phyloP scores from a whole-genome alignment of 2,329 filamentous ascomycete genomes.

The Sordariomycetes sp. region DNA sequence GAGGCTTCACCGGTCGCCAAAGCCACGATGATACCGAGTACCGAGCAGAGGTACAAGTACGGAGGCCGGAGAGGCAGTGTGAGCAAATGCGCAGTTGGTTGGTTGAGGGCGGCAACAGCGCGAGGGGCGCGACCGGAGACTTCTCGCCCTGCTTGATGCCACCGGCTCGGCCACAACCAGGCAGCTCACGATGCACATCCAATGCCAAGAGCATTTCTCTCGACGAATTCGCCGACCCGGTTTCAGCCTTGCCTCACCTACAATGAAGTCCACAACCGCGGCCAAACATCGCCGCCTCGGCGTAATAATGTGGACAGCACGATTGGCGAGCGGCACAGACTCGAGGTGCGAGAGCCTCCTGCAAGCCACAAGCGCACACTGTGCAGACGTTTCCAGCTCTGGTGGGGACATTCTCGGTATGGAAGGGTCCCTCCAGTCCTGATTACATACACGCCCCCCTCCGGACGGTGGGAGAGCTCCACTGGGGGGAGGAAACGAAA shows the following conservation, averaged over 20 bases:
- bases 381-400: too few relatives aligned
- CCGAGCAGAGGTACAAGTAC: too few relatives aligned
- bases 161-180: neutral
- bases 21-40: too few relatives aligned
- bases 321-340: neutral
- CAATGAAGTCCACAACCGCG: neutral
- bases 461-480: neutral
- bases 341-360: too few relatives aligned
- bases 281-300: neutral
- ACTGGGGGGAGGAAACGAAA: neutral
- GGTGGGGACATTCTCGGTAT: too few relatives aligned
- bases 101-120: too few relatives aligned
- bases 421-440: too few relatives aligned
- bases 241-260: neutral
- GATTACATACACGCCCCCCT: neutral
- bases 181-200: neutral
- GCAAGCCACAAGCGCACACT: too few relatives aligned
- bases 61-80: neutral
- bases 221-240: neutral
- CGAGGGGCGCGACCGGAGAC: too few relatives aligned
- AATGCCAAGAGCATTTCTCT: neutral
- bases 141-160: neutral
- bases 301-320: neutral
- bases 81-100: too few relatives aligned
- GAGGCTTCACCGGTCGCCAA: too few relatives aligned